Evolutionary conservation across 441 rosid genomes (phyloP).

Genomic region (Lagerstroemia fauriei): DNA sequence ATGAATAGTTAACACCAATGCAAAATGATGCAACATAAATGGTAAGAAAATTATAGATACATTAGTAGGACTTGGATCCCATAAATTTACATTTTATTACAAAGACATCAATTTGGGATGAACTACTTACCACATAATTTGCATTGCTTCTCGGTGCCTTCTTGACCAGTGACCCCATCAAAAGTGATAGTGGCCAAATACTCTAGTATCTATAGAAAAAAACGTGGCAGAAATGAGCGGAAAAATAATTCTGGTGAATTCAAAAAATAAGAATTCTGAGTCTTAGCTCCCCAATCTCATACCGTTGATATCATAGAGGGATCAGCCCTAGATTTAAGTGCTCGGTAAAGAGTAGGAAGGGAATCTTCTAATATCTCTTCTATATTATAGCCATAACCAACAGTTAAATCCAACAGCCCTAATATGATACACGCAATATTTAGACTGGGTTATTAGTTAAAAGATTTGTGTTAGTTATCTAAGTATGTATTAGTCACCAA

Average conservation of each 20-base stretch:
- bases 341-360: too few species aligned
- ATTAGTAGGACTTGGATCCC: not conserved
- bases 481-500: too few species aligned
- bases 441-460: too few species aligned
- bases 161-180: too few species aligned
- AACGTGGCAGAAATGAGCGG: slow-evolving; percentile 14
- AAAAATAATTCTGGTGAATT: not conserved
- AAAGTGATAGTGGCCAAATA: slow-evolving; percentile 77
- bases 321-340: too few species aligned
- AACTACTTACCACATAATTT: slow-evolving; percentile 85
- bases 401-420: too few species aligned
- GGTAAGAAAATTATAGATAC: not conserved
- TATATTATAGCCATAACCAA: too few species aligned
- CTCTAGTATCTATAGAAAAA: slow-evolving; percentile 57
- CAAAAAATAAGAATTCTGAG: not conserved
- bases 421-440: too few species aligned
- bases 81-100: not conserved
- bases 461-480: too few species aligned
- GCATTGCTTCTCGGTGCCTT: slow-evolving; percentile 79
- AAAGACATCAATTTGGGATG: slow-evolving; percentile 61
- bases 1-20: not conserved
- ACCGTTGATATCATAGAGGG: too few species aligned
- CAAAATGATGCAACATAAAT: not conserved
- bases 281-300: too few species aligned
- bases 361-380: too few species aligned